Evolutionary conservation across 495 filamentous ascomycete species (phyloP), one percentile per base, ranked within the genome.

Genomic region (Penicillium desertorum): DNA sequence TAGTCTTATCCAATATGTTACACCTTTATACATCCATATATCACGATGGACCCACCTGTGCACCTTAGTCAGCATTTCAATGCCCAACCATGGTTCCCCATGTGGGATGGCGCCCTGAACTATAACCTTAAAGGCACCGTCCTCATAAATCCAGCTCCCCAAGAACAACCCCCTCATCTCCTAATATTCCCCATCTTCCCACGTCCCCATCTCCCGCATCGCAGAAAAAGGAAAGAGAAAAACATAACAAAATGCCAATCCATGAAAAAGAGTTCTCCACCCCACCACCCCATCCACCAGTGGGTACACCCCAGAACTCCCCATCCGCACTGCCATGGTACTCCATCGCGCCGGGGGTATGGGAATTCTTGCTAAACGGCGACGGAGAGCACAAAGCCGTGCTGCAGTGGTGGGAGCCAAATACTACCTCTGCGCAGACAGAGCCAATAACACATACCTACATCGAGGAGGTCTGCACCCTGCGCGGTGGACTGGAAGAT

Each of bases 361-460:
- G 67, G 64, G 67, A 67, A 41, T 50, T 65, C 23, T 34, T 59
- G 5, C 36, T 69, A 7, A 69, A 67, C n/a, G 67, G 64, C 5
- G 20, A 51, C 2, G 29, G 22, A 32, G 54, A 67, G 5, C 44
- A 63, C n/a, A 65, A 65, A 50, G 57, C 66, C 9, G 61, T 55
- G 20, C 45, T 68, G 8, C 63, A 68, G 56, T 68, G 66, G 66
- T 68, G 61, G 58, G 66, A 68, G 30, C 66, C 66, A 5, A 49
- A 63, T 32, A 53, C 47, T 8, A 39, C 30, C 0, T 60, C 59
- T 0, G 17, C 39, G 0, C 54, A 61, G 17, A 48, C 23, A 16
- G 41, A 56, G 8, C 59, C 54, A 7, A 69, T 69, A 12, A 63
- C 62, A 27, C 64, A 69, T 32, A 48, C 66, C 12, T 69, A 59